Evolutionary conservation across 352 stramenopile genomes (phyloP), one percentile per base, ranked within the genome.

Genomic region (Pythium rhizo-oryzae): DNA sequence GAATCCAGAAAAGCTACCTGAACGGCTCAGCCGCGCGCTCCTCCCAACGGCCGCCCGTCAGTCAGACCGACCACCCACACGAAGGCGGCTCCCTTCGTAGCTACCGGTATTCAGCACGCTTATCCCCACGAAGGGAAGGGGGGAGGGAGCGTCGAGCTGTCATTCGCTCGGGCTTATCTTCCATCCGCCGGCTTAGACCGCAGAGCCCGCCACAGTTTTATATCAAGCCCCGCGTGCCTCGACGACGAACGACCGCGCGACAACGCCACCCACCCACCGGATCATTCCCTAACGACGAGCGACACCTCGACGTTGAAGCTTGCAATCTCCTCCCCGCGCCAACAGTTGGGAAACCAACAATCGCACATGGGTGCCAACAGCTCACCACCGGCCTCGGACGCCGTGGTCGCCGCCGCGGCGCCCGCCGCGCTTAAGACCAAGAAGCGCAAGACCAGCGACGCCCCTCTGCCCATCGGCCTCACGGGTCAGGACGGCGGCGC

Each of bases 401-500:
- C 69, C 43, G 61, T 59, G 59, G 39, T 52, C 4, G 55, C 61
- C 43, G 64, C 57, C 16, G 47, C 64, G 25, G 50, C 23, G 18
- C 41, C 59, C 23, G 64, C 64, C 16, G 59, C 53, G 1, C 33
- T 72, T 7, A 69, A 74, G 56, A 65, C 53, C 55, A 90, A 90
- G 73, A 92, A 90, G 72, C 82, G 84, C 69, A 89, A 89, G 74
- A 79, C 67, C 12, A 75, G 69, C 58, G 69, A 71, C 33, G 61
- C 69, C 25, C 69, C 69, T 21, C 58, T 70, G 57, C 69, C 70
- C 24, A 53, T 57, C 46, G 64, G 24, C 55, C 65, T 62, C 30
- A 44, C 53, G 18, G 8, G 53, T 19, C 49, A 41, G 18, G 39
- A 52, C 18, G 47, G 39, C 30, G 28, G 47, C 25, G 41, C 21